Base-by-base conservation (phyloP, 176 grass and related monocot genomes). In the Tuctoria greenei region DNA sequence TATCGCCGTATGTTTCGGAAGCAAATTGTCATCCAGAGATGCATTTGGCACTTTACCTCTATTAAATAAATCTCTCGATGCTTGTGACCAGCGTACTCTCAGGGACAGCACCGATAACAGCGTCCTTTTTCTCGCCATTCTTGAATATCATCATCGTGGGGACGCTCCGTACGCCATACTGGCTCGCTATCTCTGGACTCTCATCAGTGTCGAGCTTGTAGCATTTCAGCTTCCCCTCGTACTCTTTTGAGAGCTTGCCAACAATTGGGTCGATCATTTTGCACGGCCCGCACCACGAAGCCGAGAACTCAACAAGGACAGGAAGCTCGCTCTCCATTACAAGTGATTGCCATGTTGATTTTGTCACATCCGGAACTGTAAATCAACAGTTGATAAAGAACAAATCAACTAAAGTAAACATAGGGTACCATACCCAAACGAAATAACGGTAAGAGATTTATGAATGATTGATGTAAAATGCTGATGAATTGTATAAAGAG, bases 71-170 rank as follows among this genome's bases (percentile, higher is more conserved):
- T 61, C 86, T 95, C 7, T 95, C 86, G 0, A 95, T 86, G 88
- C 55, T 75, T 28, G 80, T 57, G 35, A 89, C n/a, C 54, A 94
- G 56, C 2, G 91, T 86, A 11, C 41, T 88, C 72, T 97, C 86
- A 1, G 86, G 91, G 46, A 97, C 88, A 4, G 95, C 95, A 9
- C 95, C 95, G 7, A 97, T 90, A 42, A 97, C 84, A 1, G 84
- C 58, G 21, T 94, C 88, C 34, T 89, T 93, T 37, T 90, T 97
- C 75, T 97, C 95, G 0, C 95, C 95, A 0, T 86, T 85, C 86
- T 94, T 94, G 89, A 93, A 92, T 45, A 97, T 37, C 13, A 97
- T 85, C 79, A 89, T 82, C n/a, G 95, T 94, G 54, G 95, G 95
- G 66, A 97, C 87, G 86, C 91, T 97, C 54, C 88, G 84, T 50